These are phyloP conservation scores for Atalantia buxifolia DNA, from an alignment of 345 rosid genomes.

Conservation along the genomic window DNA sequence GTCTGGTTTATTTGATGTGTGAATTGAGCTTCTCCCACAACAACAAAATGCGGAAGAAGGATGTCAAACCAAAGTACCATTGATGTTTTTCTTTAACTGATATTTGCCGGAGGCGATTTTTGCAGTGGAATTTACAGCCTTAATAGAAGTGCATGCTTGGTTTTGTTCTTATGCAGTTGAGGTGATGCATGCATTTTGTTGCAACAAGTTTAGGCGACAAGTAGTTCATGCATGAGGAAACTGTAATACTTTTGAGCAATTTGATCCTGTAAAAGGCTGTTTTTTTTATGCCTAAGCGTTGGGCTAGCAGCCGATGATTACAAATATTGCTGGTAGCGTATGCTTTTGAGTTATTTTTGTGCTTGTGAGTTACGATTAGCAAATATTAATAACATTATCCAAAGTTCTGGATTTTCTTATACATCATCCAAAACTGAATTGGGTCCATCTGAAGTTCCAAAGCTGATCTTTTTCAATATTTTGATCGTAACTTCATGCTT, in stretches of 20 bases:
- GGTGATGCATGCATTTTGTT: background rate
- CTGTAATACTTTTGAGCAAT: background rate
- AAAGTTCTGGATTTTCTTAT: background rate
- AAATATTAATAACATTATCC: background rate
- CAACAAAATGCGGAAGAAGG: slow-evolving; percentile 19
- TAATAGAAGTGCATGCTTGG: background rate
- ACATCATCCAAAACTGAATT: background rate
- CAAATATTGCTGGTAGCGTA: too few relatives aligned
- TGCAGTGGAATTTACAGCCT: background rate
- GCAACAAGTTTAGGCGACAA: background rate
- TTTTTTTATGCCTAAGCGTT: too few relatives aligned
- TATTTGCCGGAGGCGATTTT: background rate
- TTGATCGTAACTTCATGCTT: background rate
- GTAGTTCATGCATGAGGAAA: slow-evolving; percentile 9
- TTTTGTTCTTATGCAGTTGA: background rate
- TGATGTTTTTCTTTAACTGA: background rate
- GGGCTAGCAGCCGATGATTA: too few relatives aligned
- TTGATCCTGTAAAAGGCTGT: background rate
- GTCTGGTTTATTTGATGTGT: slow-evolving; percentile 19
- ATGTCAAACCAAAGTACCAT: slow-evolving; percentile 29
- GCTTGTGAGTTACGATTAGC: too few relatives aligned
- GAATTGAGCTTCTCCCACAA: slow-evolving; percentile 16
- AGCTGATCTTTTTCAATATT: background rate
- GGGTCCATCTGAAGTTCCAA: background rate
- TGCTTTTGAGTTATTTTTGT: too few relatives aligned